Evolutionary conservation across 1,139 yeast genomes (phyloP).

Genomic region (Scheffersomyces parashehatae): DNA sequence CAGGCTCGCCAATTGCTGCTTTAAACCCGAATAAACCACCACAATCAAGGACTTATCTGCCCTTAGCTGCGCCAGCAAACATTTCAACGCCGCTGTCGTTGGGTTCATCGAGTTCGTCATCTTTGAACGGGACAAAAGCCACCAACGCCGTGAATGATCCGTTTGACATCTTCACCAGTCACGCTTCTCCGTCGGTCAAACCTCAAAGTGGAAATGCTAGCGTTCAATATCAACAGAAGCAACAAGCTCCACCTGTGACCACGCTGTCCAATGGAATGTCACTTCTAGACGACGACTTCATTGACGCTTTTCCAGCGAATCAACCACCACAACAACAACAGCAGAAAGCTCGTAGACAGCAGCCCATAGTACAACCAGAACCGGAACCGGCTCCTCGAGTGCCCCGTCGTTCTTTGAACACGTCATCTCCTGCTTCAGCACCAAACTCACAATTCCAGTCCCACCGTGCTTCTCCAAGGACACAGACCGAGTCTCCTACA

Average conservation of each 20-base stretch:
- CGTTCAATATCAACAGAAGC: not conserved
- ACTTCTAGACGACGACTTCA: constrained; percentile 45
- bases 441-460: not conserved
- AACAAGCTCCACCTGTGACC: not conserved
- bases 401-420: not conserved
- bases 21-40: not conserved
- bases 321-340: not conserved
- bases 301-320: constrained; percentile 28
- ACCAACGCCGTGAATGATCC: constrained; percentile 5
- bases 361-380: not conserved
- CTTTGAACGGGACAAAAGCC: not conserved
- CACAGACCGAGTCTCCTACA: not conserved
- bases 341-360: not conserved
- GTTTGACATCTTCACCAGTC: constrained; percentile 7
- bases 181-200: constrained; percentile 2
- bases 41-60: not conserved
- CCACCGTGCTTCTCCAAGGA: not conserved
- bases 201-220: no score
- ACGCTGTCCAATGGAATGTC: constrained; percentile 7
- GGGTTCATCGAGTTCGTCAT: not conserved
- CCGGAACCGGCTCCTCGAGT: not conserved
- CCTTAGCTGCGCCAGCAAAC: not conserved
- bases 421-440: constrained; percentile 2
- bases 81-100: not conserved
- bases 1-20: constrained; percentile 2